Percentiles rank a stretch among this genome's conserved stretches.
phyloP scores from a whole-genome alignment of 768 basidiomycete species.

The Auricularia sp. region DNA sequence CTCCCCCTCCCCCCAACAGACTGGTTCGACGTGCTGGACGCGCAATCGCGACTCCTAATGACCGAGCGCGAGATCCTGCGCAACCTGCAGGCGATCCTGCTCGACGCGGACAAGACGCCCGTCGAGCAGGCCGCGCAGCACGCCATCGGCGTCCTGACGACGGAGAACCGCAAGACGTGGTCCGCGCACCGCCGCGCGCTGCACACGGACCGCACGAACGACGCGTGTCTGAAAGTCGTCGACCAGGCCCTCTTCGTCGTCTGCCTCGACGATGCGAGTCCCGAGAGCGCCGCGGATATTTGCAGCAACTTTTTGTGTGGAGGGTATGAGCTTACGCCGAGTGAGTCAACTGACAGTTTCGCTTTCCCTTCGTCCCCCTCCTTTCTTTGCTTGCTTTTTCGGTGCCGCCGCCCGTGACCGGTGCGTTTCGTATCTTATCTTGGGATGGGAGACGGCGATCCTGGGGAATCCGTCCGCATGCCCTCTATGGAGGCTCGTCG shows the following conservation, averaged over 20 bases:
- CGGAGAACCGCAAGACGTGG: conserved; percentile 93
- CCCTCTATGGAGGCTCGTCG: no score
- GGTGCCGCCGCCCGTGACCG: no score
- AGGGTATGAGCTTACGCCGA: conserved; percentile 49
- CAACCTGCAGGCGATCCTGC: conserved; percentile 82
- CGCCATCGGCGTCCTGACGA: conserved; percentile 87
- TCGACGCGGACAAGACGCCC: conserved; percentile 78
- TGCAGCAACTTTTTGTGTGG: conserved; percentile 92
- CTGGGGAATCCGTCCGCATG: no score
- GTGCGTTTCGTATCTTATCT: no score
- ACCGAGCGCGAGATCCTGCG: conserved; percentile 84
- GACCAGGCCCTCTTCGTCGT: conserved; percentile 90
- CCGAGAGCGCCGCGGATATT: conserved; percentile 64
- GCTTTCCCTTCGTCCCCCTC: no score
- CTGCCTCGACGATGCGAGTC: conserved; percentile 74
- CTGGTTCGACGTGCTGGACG: conserved; percentile 92
- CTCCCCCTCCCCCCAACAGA: conserved; percentile 35
- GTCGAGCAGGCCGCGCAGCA: conserved; percentile 63
- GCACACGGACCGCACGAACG: conserved; percentile 57
- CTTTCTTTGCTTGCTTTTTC: no score
- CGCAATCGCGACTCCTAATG: conserved; percentile 67
- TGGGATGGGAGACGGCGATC: no score
- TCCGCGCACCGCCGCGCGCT: conserved; percentile 62
- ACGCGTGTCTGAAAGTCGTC: conserved; percentile 69
- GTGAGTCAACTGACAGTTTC: conserved; percentile 1